Conservation (phyloP, 2,329 filamentous ascomycete species). For the Aspergillus fumigatus region DNA sequence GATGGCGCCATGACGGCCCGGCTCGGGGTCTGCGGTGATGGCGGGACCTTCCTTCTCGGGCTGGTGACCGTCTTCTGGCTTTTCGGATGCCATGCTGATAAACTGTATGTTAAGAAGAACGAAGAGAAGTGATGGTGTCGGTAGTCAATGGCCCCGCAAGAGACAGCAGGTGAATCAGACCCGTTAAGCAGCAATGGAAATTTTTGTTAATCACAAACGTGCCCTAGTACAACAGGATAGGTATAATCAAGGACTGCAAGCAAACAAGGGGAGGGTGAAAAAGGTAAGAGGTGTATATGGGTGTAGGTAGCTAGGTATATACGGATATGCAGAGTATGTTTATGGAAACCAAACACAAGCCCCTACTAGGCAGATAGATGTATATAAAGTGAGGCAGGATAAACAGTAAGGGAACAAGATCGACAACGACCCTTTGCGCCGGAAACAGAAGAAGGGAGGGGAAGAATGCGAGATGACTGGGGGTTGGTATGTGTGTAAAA, state of each 20-base stretch:
- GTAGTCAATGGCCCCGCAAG: neutral
- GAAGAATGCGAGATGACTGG: neutral
- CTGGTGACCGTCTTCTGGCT: conserved; percentile 5
- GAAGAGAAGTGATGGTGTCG: neutral
- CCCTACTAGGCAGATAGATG: neutral
- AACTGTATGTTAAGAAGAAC: neutral
- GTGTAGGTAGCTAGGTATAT: neutral
- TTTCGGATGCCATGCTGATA: conserved; percentile 9
- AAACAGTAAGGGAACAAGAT: neutral
- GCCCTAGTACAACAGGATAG: neutral
- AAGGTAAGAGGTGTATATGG: neutral
- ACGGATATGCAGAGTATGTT: neutral
- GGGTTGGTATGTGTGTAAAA: neutral
- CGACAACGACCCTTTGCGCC: neutral
- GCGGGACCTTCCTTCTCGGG: conserved; percentile 14
- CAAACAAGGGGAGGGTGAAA: neutral
- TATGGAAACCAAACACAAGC: neutral
- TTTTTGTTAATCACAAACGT: neutral
- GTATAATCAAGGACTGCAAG: neutral
- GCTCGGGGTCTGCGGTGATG: conserved; percentile 20
- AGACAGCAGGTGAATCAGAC: neutral
- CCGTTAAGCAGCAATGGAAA: neutral
- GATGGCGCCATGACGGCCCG: conserved; percentile 15
- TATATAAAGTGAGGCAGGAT: neutral
- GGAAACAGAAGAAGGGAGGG: neutral